Conservation (phyloP, 192 early-diverging fungal species). For the Entomortierella lignicola region DNA sequence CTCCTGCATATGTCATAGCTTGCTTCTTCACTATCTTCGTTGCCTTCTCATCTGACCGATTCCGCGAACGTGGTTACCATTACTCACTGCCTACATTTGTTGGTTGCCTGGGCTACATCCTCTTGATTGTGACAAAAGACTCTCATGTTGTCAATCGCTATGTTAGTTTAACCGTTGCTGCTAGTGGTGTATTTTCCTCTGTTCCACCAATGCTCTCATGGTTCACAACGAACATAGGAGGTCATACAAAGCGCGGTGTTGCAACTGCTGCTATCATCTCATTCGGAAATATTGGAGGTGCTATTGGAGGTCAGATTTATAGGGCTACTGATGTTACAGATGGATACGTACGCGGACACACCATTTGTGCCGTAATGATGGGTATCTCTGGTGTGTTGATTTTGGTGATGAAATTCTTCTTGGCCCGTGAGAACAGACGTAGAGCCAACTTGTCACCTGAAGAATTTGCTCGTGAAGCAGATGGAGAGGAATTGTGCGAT, state of each 20-base stretch:
- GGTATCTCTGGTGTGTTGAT: slow-evolving; percentile 60
- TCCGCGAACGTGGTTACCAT: slow-evolving; percentile 59
- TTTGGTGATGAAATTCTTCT: slow-evolving; percentile 59
- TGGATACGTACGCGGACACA: slow-evolving; percentile 60
- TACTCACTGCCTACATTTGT: slow-evolving; percentile 52
- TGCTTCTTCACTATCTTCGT: slow-evolving; percentile 42
- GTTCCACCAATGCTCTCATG: slow-evolving; percentile 74
- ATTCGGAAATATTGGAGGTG: slow-evolving; percentile 79
- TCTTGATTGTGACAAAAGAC: slow-evolving; percentile 54
- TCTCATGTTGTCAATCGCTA: slow-evolving; percentile 50
- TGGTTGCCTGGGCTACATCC: slow-evolving; percentile 61
- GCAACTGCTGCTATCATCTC: slow-evolving; percentile 74
- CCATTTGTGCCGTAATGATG: slow-evolving; percentile 63
- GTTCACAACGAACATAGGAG: slow-evolving; percentile 74
- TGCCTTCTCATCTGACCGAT: slow-evolving; percentile 38
- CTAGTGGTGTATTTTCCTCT: slow-evolving; percentile 60
- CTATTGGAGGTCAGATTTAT: slow-evolving; percentile 81
- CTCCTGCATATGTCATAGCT: slow-evolving; percentile 63
- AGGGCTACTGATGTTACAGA: slow-evolving; percentile 66
- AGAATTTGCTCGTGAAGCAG: slow-evolving; percentile 51
- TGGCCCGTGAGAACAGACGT: slow-evolving; percentile 71
- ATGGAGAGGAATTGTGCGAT: slow-evolving; percentile 61
- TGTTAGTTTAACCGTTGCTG: slow-evolving; percentile 50
- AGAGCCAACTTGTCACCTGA: slow-evolving; percentile 65
- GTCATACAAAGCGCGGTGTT: slow-evolving; percentile 79